Conservation (phyloP, 2,329 filamentous ascomycete species). For the Aspergillus amoenus region DNA sequence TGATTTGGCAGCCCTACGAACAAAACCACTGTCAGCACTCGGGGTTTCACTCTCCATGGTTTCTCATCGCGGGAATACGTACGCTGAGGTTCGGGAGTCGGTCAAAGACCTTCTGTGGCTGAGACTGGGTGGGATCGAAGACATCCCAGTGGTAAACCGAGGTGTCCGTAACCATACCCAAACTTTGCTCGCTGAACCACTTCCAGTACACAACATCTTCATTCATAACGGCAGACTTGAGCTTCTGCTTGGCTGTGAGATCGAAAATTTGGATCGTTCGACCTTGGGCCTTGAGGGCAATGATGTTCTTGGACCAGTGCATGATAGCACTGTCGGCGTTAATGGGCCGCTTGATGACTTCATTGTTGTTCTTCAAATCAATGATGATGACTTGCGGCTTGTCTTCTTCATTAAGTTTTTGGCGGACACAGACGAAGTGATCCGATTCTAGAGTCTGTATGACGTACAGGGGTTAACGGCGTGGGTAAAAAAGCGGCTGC, state of each 20-base stretch:
- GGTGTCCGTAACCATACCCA: conserved; percentile 87
- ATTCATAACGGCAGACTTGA: conserved; percentile 94
- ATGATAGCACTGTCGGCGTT: conserved; percentile 99
- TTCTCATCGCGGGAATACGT: conserved; percentile 38
- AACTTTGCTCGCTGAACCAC: conserved; percentile 87
- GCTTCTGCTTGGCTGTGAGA: conserved; percentile 85
- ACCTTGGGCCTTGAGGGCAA: conserved; percentile 91
- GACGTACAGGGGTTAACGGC: conserved; percentile 22
- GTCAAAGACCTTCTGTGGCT: conserved; percentile 89
- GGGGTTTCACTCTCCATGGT: neutral
- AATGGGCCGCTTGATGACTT: conserved; percentile 90
- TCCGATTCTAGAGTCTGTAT: conserved; percentile 94
- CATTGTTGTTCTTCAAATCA: conserved; percentile 96
- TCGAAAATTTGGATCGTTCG: conserved; percentile 98
- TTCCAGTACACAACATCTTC: conserved; percentile 99
- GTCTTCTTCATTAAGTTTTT: conserved; percentile 81
- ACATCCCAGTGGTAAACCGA: conserved; percentile 98
- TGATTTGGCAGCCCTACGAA: conserved; percentile 87
- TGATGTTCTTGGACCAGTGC: conserved; percentile 96
- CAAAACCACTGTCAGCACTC: conserved; percentile 8
- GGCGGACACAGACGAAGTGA: conserved; percentile 91
- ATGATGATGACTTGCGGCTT: conserved; percentile 95
- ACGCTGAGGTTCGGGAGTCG: conserved; percentile 86
- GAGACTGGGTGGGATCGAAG: conserved; percentile 75
- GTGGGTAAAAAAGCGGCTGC: neutral